Percentiles rank a stretch among this genome's conserved stretches.
Conservation (phyloP, 805 yeast genomes). For the Wilhelminamyces savonicus region DNA sequence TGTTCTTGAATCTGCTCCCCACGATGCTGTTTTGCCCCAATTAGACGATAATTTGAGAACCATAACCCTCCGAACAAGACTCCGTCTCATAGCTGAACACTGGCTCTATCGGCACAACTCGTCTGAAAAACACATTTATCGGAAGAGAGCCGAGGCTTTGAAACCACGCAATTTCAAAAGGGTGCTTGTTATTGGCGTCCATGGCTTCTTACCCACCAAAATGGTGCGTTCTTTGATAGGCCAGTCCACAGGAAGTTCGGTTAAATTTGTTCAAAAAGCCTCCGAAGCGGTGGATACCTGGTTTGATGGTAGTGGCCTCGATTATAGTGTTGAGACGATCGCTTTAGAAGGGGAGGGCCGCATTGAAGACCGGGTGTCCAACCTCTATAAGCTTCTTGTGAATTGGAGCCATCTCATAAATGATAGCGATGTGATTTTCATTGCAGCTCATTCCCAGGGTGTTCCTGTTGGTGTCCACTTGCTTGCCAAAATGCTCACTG, state of each 20-base stretch:
- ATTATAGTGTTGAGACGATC: conserved; percentile 25
- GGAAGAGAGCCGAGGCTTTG: too few species aligned
- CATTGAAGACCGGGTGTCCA: conserved; percentile 20
- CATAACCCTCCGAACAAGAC: conserved; percentile 13
- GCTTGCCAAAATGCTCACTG: conserved; percentile 14
- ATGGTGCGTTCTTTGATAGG: conserved; percentile 31
- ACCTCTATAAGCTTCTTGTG: conserved; percentile 16
- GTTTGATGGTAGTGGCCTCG: conserved; percentile 5
- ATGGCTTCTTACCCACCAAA: conserved; percentile 35
- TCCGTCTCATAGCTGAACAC: conserved; percentile 13
- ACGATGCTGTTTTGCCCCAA: conserved; percentile 6
- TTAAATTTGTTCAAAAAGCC: conserved; percentile 21
- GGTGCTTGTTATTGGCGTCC: conserved; percentile 30
- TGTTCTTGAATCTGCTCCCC: too few species aligned
- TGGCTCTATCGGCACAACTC: conserved; percentile 5
- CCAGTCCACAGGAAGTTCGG: conserved; percentile 31
- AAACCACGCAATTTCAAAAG: conserved; percentile 5
- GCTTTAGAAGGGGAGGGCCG: conserved; percentile 37
- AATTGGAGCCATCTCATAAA: conserved; percentile 28
- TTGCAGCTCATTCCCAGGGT: conserved; percentile 30
- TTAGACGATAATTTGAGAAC: conserved; percentile 12
- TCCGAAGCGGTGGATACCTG: conserved; percentile 23
- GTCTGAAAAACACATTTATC: too few species aligned
- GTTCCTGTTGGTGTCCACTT: conserved; percentile 26
- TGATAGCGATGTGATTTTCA: conserved; percentile 24